Percentiles rank a stretch among this genome's conserved stretches.
Conservation (phyloP, 2,329 filamentous ascomycete genomes). For the Xylaria sp. region DNA sequence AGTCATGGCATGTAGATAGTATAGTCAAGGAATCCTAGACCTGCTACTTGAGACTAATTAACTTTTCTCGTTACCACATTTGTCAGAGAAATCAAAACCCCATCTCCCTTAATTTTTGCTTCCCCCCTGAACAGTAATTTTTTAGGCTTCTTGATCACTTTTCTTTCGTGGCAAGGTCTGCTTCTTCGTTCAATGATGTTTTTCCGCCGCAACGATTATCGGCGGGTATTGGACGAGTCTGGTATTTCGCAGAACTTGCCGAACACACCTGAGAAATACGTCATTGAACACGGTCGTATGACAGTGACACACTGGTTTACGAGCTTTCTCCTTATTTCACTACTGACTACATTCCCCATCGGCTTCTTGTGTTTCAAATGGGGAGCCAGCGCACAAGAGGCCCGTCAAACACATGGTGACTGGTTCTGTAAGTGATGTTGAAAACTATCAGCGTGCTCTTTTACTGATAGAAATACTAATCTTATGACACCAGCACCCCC, state of each 20-base stretch:
- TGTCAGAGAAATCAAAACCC: no score
- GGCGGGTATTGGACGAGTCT: background rate
- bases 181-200: constrained; percentile 4
- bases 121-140: background rate
- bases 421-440: constrained; percentile 16
- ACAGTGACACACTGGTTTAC: constrained; percentile 16
- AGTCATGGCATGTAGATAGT: background rate
- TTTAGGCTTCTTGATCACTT: background rate
- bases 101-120: background rate
- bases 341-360: constrained; percentile 12
- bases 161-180: background rate
- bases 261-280: constrained; percentile 2
- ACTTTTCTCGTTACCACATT: no score
- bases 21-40: background rate
- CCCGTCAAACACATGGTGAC: background rate
- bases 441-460: background rate
- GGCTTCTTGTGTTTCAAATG: constrained; percentile 18
- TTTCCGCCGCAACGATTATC: constrained; percentile 16
- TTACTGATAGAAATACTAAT: background rate
- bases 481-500: constrained; percentile 10
- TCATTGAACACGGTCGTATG: background rate
- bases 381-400: constrained; percentile 7
- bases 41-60: background rate
- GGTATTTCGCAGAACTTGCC: background rate
- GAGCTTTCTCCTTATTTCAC: constrained; percentile 14